Conservation (phyloP, 192 early-diverging fungal genomes). For the Spizellomyces sp. region DNA sequence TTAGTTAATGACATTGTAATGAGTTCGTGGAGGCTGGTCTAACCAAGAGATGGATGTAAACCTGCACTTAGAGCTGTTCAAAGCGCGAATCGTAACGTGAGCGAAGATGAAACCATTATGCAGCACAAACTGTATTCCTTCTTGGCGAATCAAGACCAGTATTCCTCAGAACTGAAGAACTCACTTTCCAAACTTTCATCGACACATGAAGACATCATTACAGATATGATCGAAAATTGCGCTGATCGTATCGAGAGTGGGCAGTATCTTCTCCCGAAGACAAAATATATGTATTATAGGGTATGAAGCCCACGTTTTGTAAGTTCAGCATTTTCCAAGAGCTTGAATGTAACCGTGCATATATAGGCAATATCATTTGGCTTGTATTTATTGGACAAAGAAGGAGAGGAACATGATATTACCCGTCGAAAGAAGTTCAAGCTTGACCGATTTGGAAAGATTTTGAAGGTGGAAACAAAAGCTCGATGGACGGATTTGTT, state of each 20-base stretch:
- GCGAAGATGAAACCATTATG: constrained; percentile 34
- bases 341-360: constrained; percentile 12
- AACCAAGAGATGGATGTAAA: neutral
- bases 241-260: constrained; percentile 42
- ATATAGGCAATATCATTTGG: constrained; percentile 53
- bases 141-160: constrained; percentile 49
- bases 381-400: constrained; percentile 46
- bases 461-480: constrained; percentile 41
- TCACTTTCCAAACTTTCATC: constrained; percentile 26
- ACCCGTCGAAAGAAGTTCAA: constrained; percentile 53
- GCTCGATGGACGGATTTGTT: neutral
- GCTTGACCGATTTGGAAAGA: constrained; percentile 45
- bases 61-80: constrained; percentile 9
- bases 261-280: constrained; percentile 31
- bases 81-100: constrained; percentile 16
- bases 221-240: constrained; percentile 49
- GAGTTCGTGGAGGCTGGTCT: neutral
- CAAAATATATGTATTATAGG: constrained; percentile 39
- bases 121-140: constrained; percentile 45
- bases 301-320: constrained; percentile 18
- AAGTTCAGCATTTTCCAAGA: neutral
- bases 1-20: constrained; percentile 24
- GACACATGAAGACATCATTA: constrained; percentile 44
- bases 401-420: constrained; percentile 45
- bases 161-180: constrained; percentile 41